Conservation (phyloP, 2,329 filamentous ascomycete species). For the Phyllosticta ampelicida region DNA sequence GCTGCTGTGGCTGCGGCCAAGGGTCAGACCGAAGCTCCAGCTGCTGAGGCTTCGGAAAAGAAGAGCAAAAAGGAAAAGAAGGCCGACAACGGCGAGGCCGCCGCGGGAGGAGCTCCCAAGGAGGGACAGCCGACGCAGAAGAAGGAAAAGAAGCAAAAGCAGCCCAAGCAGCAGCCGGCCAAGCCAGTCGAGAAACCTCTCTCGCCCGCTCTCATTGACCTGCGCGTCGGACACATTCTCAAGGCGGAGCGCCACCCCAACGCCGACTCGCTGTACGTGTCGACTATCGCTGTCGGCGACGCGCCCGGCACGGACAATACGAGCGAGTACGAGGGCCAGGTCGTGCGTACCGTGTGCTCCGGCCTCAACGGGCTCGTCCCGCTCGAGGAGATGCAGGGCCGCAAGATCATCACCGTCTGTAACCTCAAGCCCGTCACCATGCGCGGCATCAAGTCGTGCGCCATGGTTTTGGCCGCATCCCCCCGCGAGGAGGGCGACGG, state of each 20-base stretch:
- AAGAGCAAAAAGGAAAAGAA: slow-evolving; percentile 35
- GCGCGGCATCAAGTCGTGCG: slow-evolving; percentile 70
- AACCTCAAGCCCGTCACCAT: slow-evolving; percentile 99
- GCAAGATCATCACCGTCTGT: slow-evolving; percentile 90
- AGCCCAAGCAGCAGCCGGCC: slow-evolving; percentile 58
- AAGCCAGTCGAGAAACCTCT: slow-evolving; percentile 61
- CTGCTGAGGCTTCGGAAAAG: slow-evolving; percentile 33
- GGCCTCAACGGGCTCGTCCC: slow-evolving; percentile 89
- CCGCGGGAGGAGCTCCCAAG: slow-evolving; percentile 20
- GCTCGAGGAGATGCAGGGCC: slow-evolving; percentile 90
- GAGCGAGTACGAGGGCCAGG: slow-evolving; percentile 78
- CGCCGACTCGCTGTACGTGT: slow-evolving; percentile 90
- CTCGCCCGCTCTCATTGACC: slow-evolving; percentile 79
- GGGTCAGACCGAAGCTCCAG: slow-evolving; percentile 30
- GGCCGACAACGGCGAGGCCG: slow-evolving; percentile 40
- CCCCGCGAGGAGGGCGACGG: slow-evolving; percentile 77
- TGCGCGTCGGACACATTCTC: slow-evolving; percentile 93
- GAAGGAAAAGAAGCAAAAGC: slow-evolving; percentile 89
- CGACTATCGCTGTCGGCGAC: slow-evolving; percentile 90
- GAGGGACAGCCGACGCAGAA: slow-evolving; percentile 34
- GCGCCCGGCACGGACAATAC: slow-evolving; percentile 78
- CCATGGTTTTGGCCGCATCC: slow-evolving; percentile 94
- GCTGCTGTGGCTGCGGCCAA: slow-evolving; percentile 40
- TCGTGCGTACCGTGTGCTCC: slow-evolving; percentile 92
- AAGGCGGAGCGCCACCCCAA: slow-evolving; percentile 94